Base-by-base conservation (phyloP, 2,329 filamentous ascomycete genomes). In the Gremmenia infestans region DNA sequence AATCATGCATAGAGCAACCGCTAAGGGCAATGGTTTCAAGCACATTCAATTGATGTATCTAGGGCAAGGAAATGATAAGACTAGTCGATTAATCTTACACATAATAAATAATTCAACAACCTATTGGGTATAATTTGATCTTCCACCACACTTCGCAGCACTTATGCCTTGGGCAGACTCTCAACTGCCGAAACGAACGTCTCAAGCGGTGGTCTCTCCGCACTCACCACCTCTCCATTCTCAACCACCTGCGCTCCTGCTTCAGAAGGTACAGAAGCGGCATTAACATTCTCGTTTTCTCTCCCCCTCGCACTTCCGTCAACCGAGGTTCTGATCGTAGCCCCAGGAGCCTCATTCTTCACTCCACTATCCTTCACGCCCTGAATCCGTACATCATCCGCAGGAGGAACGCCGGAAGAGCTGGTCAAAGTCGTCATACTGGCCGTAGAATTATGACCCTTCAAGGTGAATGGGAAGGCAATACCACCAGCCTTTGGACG, bases 391-490 rank as follows among this genome's bases (percentile, higher is more conserved):
- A 66, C 39, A 56, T 67, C 64, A 4, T 57, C 53, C 7, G 56
- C 52, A 17, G 67, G 66, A 4, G 56, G 59, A 12, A 67, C 56
- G 11, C 65, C 56, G 4, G 68, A 61, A 2, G 71, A 58, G 58
- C 73, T 76, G 28, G 71, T 70, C 19, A 91, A 71, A 0, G 87
- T 90, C 52, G 86, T 72, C 79, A 87, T 89, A 72, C 86, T 90
- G 0, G 85, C 85, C 17, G 83, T 87, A 3, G 68, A 67, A 23
- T 68, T 64, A 19, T 87, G 79, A 61, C 80, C 80, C 52, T 80
- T 79, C 14, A 92, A 70, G 55, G 81, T 87, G 66, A 92, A 92
- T 0, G 88, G 88, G 63, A 89, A 80, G 0, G 88, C 87, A 25
- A 91, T 81, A 0, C 87, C 85, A 19, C 82, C 83, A 5, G 88